Evolutionary conservation across 495 filamentous ascomycete species (phyloP), one percentile per base, ranked within the genome.

Genomic region (Xanthoparmelia taractica): DNA sequence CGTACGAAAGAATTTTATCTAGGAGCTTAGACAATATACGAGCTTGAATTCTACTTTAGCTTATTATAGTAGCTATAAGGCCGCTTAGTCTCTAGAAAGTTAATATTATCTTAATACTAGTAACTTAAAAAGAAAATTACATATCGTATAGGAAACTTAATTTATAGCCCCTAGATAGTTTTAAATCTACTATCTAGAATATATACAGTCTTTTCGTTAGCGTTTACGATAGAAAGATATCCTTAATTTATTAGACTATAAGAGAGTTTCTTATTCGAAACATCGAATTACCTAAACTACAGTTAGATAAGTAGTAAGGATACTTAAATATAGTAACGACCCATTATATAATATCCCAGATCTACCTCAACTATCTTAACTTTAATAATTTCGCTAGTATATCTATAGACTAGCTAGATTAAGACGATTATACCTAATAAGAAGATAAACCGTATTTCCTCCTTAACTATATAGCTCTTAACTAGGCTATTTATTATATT

Each of bases 161-260:
- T 7, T 48, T 74, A 17, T 50, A 68, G 5, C 36, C 60, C 33
- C 71, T 73, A 10, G 63, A 77, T 58, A 29, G 58, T 31, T 59
- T 74, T 4, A 58, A 62, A 45, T 59, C 52, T 25, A 70, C 61
- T n/a, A 57, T 81, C 6, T 70, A 72, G 37, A 59, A 66, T 13
- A 37, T 77, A 17, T 79, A 76, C 62, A 72, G 77, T 7, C 70
- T 75, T 3, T 76, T 80, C 52, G 65, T 80, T 13, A 71, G 41
- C 34, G 67, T 77, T 25, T 45, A 69, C 34, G 70, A 76, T 55
- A 52, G 41, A n/a, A 74, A 69, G 59, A 12, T 79, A 18, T 75
- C 54, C 36, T 72, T 78, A 25, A 71, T 80, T 47, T 75, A 80
- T 62, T 71, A 77, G 47, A 79, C 75, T 29, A 74, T 74, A 36